A percentile compares a stretch with the other conserved stretches of the same genome.
Evolutionary conservation across 352 stramenopile species (phyloP).

Genomic region (Elongisporangium anandrum): DNA sequence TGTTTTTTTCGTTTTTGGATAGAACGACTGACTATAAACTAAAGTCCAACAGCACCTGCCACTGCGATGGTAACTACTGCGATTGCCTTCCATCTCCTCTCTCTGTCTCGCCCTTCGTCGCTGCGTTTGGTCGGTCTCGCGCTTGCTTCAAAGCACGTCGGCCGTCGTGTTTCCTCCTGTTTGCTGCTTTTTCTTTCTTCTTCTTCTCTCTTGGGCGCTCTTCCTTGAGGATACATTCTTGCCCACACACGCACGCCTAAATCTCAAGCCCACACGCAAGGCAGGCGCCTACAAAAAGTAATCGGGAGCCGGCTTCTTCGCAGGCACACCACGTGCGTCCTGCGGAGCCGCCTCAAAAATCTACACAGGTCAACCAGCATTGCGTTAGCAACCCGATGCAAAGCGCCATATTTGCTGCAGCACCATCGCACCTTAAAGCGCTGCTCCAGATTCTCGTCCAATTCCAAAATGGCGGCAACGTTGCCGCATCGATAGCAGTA

Average conservation of each 20-base stretch:
- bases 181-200: slow-evolving; percentile 6
- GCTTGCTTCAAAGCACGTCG: background rate
- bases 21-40: slow-evolving; percentile 7
- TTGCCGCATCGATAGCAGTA: slow-evolving; percentile 99
- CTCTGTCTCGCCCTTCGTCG: slow-evolving; percentile 3
- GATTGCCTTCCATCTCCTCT: slow-evolving; percentile 1
- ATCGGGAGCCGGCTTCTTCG: slow-evolving; percentile 98
- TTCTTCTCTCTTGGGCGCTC: slow-evolving; percentile 10
- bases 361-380: slow-evolving; percentile 25
- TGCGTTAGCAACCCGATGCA: slow-evolving; percentile 11
- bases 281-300: slow-evolving; percentile 96
- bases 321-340: slow-evolving; percentile 94
- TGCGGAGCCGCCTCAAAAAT: slow-evolving; percentile 98
- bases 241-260: slow-evolving; percentile 9
- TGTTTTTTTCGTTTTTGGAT: background rate
- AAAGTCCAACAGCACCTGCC: slow-evolving; percentile 7
- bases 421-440: slow-evolving; percentile 65
- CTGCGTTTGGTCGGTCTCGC: background rate
- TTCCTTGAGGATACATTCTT: slow-evolving; percentile 19
- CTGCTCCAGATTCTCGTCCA: slow-evolving; percentile 96
- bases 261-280: slow-evolving; percentile 16
- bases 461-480: slow-evolving; percentile 96
- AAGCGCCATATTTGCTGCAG: slow-evolving; percentile 5
- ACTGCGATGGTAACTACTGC: slow-evolving; percentile 12
- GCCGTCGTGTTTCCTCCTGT: slow-evolving; percentile 5